Evolutionary conservation across 2,329 filamentous ascomycete genomes (phyloP).

Genomic region (Arthrobotrys sphaeroides): DNA sequence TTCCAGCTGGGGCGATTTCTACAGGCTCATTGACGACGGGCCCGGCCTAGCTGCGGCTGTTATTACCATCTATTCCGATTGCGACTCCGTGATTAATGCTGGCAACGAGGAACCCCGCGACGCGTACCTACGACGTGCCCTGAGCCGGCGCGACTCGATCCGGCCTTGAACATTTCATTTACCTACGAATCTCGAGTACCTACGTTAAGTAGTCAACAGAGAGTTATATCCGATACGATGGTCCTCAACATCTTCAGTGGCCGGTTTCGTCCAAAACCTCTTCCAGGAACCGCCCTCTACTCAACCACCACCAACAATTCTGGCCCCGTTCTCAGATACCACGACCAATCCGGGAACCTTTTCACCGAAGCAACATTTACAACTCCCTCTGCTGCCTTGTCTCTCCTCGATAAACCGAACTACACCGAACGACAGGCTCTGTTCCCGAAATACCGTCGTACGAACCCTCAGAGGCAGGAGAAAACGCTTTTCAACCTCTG

Average conservation of each 20-base stretch:
- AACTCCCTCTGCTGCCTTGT: constrained; percentile 3
- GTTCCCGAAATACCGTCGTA: constrained; percentile 35
- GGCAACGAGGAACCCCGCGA: not conserved
- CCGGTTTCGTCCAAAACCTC: constrained; percentile 47
- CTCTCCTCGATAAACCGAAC: constrained; percentile 30
- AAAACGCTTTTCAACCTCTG: constrained; percentile 40
- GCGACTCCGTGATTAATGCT: constrained; percentile 19
- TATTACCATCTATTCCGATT: not conserved
- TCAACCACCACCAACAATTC: constrained; percentile 39
- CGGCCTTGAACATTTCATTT: not conserved
- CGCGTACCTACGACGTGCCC: constrained; percentile 41
- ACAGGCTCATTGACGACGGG: not conserved
- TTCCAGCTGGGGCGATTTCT: too few species aligned
- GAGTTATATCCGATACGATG: constrained; percentile 1
- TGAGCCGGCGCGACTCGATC: constrained; percentile 9
- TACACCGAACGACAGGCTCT: constrained; percentile 2
- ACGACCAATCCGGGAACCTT: constrained; percentile 45
- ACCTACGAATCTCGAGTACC: not conserved
- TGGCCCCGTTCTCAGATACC: constrained; percentile 39
- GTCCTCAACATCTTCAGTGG: constrained; percentile 29
- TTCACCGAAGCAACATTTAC: constrained; percentile 42
- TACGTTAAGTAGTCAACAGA: not conserved
- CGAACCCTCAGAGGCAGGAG: constrained; percentile 35
- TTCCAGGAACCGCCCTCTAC: constrained; percentile 43
- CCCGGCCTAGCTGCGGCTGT: not conserved